Base-by-base conservation (phyloP, 345 rosid species). In the Eucalyptus camaldulensis region DNA sequence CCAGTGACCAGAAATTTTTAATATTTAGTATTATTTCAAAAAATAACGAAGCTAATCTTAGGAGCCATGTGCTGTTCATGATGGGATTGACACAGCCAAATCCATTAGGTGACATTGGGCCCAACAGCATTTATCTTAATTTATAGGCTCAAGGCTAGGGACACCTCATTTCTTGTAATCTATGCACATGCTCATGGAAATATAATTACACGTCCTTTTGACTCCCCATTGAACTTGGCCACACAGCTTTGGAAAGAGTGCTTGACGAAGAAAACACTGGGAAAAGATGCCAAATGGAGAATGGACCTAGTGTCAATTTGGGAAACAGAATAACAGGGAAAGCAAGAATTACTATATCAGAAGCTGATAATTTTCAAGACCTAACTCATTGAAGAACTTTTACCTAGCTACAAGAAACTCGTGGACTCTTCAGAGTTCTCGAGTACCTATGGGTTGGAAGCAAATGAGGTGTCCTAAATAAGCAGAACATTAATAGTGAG, bases 61-160 rank as follows among this genome's bases (percentile, higher is more conserved):
- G 87, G 80, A 31, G 87, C 90, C 95, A 92, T 91, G 94, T 92
- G 95, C 88, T 62, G 49, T 87, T 81, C 88, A 89, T 87, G 25
- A 90, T 90, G 90, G 89, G 80, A 67, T 87, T 10, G 40, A 76
- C 83, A 40, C 27, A 3, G 83, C 83, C 47, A 40, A 76, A 40
- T 76, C 83, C 83, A 76, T 76, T 24, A 37, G 87, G 27, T 81
- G 88, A 88, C 76, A 93, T 90, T 91, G 87, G 37, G 53, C 91
- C 91, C 92, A 91, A 91, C 89, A 91, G 80, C 85, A 87, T 88
- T 80, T 72, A 19, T 86, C 33, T 54, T 25, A 33, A 25, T 21
- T 53, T 80, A 47, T 12, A 25, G 67, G 86, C 90, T 90, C 58
- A 86, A 49, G 45, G 33, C 85, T 40, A 87, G 81, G 88, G 89